Evolutionary conservation across 805 yeast species (phyloP), one percentile per base, ranked within the genome.

Genomic region (Kazachstania africana): DNA sequence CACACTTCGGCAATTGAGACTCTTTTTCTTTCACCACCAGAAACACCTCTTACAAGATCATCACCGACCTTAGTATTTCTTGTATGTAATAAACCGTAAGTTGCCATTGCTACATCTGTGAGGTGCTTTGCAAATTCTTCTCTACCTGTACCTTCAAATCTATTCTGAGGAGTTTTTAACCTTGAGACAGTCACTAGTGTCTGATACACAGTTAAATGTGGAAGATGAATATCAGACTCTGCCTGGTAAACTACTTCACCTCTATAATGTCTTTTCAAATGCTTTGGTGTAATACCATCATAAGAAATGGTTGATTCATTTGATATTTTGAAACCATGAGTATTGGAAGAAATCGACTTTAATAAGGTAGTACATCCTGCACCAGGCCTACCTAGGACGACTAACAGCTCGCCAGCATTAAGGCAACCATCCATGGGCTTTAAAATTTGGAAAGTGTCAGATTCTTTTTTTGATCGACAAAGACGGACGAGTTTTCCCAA

Each of bases 161-260:
- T 19, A 19, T 19, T 19, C 10, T 19, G 22, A 6, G 22, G 22
- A 19, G 22, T 19, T 19, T 10, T 19, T 19, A 19, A 19, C 22
- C 22, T 19, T 19, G 22, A 6, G 10, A 19, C 22, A 10, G 22
- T 19, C 10, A 19, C 6, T 19, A 19, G 10, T 8, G 22, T 19
- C 10, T 19, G 22, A 19, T 19, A 19, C 10, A 19, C 22, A 8
- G 22, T 8, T 8, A 19, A 10, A 19, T 19, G 22, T 8, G 22
- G 22, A 29, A 77, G 60, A 19, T 19, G 22, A 19, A 19, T 19
- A 19, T 19, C 22, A 19, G 22, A 6, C 10, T 19, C 22, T 8
- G 22, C 22, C 9, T 19, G 6, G 10, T 19, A 19, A 19, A 19
- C 22, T 8, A 19, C 22, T 8, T 19, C 22, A 19, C 22, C 22